These are phyloP conservation scores for Leptosphaerulina australis DNA, from an alignment of 2,329 filamentous ascomycete genomes.

Conservation along the genomic window DNA sequence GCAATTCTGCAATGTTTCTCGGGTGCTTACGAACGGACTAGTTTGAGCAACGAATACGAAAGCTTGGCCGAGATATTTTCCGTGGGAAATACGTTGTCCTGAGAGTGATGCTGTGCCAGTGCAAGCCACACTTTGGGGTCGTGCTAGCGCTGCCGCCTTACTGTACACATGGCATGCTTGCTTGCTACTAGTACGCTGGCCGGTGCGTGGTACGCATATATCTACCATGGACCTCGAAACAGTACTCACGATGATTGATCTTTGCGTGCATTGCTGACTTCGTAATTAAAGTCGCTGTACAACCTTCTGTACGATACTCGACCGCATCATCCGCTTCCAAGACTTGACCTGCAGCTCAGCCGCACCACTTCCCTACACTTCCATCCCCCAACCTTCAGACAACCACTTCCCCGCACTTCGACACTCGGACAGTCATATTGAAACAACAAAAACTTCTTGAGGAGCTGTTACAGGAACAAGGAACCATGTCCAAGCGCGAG, in stretches of 20 bases:
- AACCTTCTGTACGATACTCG: background rate
- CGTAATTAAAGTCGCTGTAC: background rate
- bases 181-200: constrained; percentile 3
- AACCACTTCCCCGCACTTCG: background rate
- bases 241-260: constrained; percentile 3
- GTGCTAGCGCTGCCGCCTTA: constrained; percentile 24
- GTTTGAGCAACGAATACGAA: background rate
- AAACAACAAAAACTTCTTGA: background rate
- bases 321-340: background rate
- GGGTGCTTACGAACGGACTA: background rate
- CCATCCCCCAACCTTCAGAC: constrained; percentile 3
- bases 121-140: constrained; percentile 15
- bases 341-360: constrained; percentile 8
- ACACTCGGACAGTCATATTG: background rate
- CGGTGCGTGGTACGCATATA: constrained; percentile 10
- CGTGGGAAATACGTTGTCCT: constrained; percentile 5
- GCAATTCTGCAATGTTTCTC: background rate
- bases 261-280: background rate
- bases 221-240: constrained; percentile 4
- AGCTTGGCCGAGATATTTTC: background rate
- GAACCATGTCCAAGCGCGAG: background rate
- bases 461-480: background rate
- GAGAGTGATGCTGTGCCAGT: constrained; percentile 14
- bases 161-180: constrained; percentile 22
- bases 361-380: constrained; percentile 17